Base-by-base conservation (phyloP, 768 basidiomycete species). In the Suillus luteus region DNA sequence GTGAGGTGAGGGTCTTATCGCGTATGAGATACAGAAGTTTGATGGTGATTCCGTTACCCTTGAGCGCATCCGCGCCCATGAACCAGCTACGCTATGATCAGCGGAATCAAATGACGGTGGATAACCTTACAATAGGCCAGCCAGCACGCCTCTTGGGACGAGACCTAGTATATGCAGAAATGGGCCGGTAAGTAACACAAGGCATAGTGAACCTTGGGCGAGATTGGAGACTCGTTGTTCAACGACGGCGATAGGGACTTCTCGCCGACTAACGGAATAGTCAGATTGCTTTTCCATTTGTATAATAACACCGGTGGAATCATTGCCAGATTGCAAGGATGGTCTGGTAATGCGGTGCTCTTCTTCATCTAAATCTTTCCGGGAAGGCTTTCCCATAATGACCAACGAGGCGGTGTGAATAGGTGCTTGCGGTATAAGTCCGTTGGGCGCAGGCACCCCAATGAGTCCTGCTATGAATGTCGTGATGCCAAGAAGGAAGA, bases 171-270 rank as follows among this genome's bases (percentile, higher is more conserved):
- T 81, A 68, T 91, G 90, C 52, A 97, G 74, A 72, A 97, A 91
- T 0, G 95, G 95, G 0, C 87, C 85, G 0, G 87, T 88, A 65
- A 97, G 85, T 24, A 95, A 81, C 19, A 94, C 86, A 8, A 97
- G 82, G 71, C 86, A 92, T 40, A 93, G 75, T 14, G 85, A 75
- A 24, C 96, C 93, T 74, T 97, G 92, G 0, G 87, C 89, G 22
- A 97, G 82, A 72, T 97, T 96, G 9, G 93, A 96, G 12, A 93
- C 86, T n/a, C 95, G 83, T 76, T 97, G 95, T 72, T 98, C 95
- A 5, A 97, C 91, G 1, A 97, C 91, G 0, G 85, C 84, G 9
- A 92, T 67, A 1, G 90, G 88, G 0, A 86, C 80, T 70, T 90
- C 87, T 51, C 69, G 76, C 38, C 68, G 22, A 62, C 35, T n/a